Evolutionary conservation across 2,329 filamentous ascomycete genomes (phyloP), one percentile per base, ranked within the genome.

Genomic region (Dactylellina parvicollis): DNA sequence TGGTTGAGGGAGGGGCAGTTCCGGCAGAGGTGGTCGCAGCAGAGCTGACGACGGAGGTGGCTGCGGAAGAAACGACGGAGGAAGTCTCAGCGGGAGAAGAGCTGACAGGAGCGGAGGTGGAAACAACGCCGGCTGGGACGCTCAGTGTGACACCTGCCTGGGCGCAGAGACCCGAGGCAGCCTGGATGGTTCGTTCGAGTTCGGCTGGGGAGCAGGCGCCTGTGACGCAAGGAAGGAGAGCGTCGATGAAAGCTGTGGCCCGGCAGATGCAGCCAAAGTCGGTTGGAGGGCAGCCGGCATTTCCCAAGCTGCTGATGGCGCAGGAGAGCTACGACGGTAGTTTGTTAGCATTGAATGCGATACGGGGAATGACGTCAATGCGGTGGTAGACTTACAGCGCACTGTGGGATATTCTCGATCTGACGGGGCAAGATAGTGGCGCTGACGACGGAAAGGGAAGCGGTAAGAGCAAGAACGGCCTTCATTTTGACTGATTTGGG

Each of bases 381-480:
- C 38, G 8, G 4, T 42, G 4, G 24, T 38, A 18, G 36, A 83
- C 85, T 78, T 82, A 88, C 86, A 75, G 86, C 86, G 77, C 84
- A 89, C 8, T 75, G 70, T 14, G 86, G 87, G 52, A 86, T 82
- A 38, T 77, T 78, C 28, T 78, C 76, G 65, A 83, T 77, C 38
- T 76, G 47, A 28, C 52, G 64, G 20, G 78, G 59, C 34, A 71
- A 9, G 30, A 71, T 40, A 26, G 16, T 30, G 34, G 60, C 77
- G 78, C 86, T 85, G 38, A 85, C 85, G 74, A 82, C 80, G 75
- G 85, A 83, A 70, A 87, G 80, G 80, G 83, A 83, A 76, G 85
- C 82, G 50, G 87, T 80, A 76, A 85, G 83, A 77, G 87, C 80
- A 74, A 83, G 79, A 75, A 85, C 79, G 77, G 81, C 72, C 81